These are phyloP conservation scores for Remersonia thermophila DNA, from an alignment of 2,329 filamentous ascomycete species.

Conservation along the genomic window DNA sequence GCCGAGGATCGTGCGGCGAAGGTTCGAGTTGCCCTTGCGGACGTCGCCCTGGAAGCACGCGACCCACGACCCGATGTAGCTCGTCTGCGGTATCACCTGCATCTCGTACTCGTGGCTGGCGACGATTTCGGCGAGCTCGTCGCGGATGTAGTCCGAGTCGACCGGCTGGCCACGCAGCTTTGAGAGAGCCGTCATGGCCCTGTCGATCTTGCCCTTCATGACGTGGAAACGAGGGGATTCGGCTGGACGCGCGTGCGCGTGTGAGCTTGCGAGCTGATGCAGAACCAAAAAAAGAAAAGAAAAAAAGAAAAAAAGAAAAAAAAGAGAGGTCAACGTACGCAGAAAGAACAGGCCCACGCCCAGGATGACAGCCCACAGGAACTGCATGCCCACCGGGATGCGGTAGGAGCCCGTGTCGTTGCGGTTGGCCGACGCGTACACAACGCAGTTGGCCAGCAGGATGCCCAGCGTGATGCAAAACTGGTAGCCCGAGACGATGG, in stretches of 20 bases:
- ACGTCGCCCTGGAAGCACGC: slow-evolving; percentile 45
- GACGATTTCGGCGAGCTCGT: slow-evolving; percentile 61
- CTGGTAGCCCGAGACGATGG: slow-evolving; percentile 62
- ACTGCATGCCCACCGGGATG: slow-evolving; percentile 59
- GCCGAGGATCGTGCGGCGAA: slow-evolving; percentile 45
- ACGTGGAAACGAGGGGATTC: slow-evolving; percentile 64
- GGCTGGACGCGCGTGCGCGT: slow-evolving; percentile 30
- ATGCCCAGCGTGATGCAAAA: slow-evolving; percentile 67
- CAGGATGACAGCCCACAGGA: slow-evolving; percentile 34
- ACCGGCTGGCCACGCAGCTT: slow-evolving; percentile 51
- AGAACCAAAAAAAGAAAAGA: too few relatives aligned
- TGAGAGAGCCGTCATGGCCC: slow-evolving; percentile 45
- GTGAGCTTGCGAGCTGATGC: background rate
- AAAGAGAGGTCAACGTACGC: slow-evolving; percentile 18
- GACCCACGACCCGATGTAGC: slow-evolving; percentile 49
- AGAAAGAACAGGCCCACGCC: slow-evolving; percentile 26
- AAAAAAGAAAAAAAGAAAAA: too few relatives aligned
- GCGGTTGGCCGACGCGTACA: slow-evolving; percentile 50
- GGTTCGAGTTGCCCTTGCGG: slow-evolving; percentile 38
- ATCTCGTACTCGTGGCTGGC: slow-evolving; percentile 63
- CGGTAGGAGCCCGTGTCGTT: slow-evolving; percentile 52
- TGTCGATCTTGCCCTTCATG: slow-evolving; percentile 50
- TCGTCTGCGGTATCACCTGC: slow-evolving; percentile 42
- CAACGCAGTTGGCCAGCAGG: slow-evolving; percentile 55
- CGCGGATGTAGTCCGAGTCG: slow-evolving; percentile 53